Percentiles rank a stretch among this genome's conserved stretches.
Evolutionary conservation across 148 eudicot species (phyloP).

Genomic region (Suaeda aralocaspica): DNA sequence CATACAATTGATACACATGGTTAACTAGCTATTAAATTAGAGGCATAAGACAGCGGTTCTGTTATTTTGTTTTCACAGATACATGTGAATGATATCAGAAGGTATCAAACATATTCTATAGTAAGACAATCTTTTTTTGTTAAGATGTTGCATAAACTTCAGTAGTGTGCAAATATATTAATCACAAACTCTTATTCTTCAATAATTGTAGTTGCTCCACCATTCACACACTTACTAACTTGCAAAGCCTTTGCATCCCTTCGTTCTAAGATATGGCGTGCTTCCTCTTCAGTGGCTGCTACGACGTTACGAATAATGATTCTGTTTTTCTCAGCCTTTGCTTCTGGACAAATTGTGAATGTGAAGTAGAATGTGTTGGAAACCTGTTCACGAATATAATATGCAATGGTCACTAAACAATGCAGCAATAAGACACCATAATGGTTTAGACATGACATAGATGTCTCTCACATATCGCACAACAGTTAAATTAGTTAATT

Average conservation of each 20-base stretch:
- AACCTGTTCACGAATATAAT: conserved; percentile 41
- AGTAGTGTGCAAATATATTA: not conserved
- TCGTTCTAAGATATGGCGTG: conserved; percentile 59
- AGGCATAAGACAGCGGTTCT: conserved; percentile 9
- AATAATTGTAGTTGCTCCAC: not conserved
- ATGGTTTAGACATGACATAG: not conserved
- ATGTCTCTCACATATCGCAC: not conserved
- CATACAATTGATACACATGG: conserved; percentile 15
- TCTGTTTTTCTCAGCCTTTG: conserved; percentile 47
- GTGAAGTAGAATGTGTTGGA: conserved; percentile 91
- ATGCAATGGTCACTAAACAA: not conserved
- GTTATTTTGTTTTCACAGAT: conserved; percentile 6
- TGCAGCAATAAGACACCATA: not conserved
- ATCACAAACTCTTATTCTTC: conserved; percentile 11
- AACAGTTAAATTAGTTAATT: not conserved
- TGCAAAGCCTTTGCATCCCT: conserved; percentile 62
- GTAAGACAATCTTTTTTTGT: not conserved
- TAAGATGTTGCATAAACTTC: not conserved
- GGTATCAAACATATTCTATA: not conserved
- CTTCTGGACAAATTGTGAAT: conserved; percentile 71
- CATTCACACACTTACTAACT: conserved; percentile 25
- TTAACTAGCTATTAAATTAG: conserved; percentile 2
- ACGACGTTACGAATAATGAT: conserved; percentile 65
- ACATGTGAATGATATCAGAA: conserved; percentile 19
- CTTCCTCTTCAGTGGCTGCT: conserved; percentile 89